A percentile compares a stretch with the other conserved stretches of the same genome.
phyloP scores from a whole-genome alignment of 2,329 filamentous ascomycete species.

The Colletotrichum coccodes region DNA sequence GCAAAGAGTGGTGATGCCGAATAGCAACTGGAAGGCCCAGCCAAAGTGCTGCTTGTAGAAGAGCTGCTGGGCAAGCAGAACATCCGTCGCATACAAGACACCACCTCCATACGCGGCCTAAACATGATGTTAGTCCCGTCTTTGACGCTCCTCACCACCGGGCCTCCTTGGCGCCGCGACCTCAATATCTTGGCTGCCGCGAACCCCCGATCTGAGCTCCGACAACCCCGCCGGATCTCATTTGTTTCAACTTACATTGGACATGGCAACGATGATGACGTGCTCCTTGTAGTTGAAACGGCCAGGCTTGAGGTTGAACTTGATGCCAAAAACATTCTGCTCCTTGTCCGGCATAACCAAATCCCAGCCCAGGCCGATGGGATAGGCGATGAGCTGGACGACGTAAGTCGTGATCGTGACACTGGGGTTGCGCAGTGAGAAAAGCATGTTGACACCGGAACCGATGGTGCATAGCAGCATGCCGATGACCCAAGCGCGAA shows the following conservation, averaged over 20 bases:
- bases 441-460: slow-evolving; percentile 70
- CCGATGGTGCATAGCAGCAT: slow-evolving; percentile 69
- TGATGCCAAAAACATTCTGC: slow-evolving; percentile 61
- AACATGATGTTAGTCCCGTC: slow-evolving; percentile 32
- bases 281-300: slow-evolving; percentile 73
- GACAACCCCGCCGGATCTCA: background rate
- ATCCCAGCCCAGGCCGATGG: slow-evolving; percentile 65
- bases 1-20: slow-evolving; percentile 69
- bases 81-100: slow-evolving; percentile 57
- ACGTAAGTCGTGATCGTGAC: slow-evolving; percentile 70
- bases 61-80: slow-evolving; percentile 52
- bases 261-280: slow-evolving; percentile 71
- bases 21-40: slow-evolving; percentile 68
- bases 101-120: slow-evolving; percentile 68
- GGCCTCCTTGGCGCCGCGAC: background rate
- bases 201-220: background rate
- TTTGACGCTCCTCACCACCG: background rate
- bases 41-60: slow-evolving; percentile 64
- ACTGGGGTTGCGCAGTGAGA: slow-evolving; percentile 68
- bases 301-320: slow-evolving; percentile 66
- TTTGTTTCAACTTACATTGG: slow-evolving; percentile 59
- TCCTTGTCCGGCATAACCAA: slow-evolving; percentile 63
- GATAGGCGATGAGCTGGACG: slow-evolving; percentile 71
- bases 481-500: slow-evolving; percentile 73
- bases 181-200: slow-evolving; percentile 4